A percentile compares a stretch with the other conserved stretches of the same genome.
Evolutionary conservation across 2,329 filamentous ascomycete species (phyloP).

Genomic region (Botryotinia convoluta): DNA sequence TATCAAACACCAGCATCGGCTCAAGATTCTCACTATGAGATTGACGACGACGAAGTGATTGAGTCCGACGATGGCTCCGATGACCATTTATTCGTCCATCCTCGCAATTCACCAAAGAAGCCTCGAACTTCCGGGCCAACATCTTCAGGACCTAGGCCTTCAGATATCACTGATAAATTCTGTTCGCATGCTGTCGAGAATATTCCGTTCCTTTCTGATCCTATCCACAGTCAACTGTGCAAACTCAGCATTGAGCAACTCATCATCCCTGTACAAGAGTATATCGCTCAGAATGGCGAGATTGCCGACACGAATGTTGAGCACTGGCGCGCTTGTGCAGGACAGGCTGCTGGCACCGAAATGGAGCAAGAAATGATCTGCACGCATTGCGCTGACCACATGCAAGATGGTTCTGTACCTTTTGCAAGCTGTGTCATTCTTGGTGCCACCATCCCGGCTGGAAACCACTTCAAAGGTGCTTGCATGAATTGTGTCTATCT

Average conservation of each 20-base stretch:
- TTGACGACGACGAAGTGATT: not conserved
- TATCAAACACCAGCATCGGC: not conserved
- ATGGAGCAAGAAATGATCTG: not conserved
- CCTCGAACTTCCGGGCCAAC: not conserved
- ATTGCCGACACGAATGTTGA: not conserved
- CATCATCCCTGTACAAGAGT: not conserved
- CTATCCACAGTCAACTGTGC: not conserved
- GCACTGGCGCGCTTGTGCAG: constrained; percentile 13
- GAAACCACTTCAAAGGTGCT: not conserved
- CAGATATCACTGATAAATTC: constrained; percentile 3
- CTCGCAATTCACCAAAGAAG: constrained; percentile 5
- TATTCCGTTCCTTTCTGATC: constrained; percentile 6
- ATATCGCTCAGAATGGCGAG: not conserved
- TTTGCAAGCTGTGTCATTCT: constrained; percentile 7
- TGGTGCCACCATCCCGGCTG: not conserved
- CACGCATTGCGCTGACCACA: not conserved
- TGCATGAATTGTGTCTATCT: constrained; percentile 13
- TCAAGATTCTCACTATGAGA: not conserved
- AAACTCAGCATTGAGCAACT: not conserved
- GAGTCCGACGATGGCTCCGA: not conserved
- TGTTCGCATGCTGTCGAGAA: not conserved
- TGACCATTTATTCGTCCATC: too few relatives aligned
- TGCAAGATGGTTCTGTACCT: not conserved
- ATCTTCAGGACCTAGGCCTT: not conserved
- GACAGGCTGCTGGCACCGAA: constrained; percentile 2